Conservation (phyloP, 805 yeast genomes). For the Teunomyces stri region DNA sequence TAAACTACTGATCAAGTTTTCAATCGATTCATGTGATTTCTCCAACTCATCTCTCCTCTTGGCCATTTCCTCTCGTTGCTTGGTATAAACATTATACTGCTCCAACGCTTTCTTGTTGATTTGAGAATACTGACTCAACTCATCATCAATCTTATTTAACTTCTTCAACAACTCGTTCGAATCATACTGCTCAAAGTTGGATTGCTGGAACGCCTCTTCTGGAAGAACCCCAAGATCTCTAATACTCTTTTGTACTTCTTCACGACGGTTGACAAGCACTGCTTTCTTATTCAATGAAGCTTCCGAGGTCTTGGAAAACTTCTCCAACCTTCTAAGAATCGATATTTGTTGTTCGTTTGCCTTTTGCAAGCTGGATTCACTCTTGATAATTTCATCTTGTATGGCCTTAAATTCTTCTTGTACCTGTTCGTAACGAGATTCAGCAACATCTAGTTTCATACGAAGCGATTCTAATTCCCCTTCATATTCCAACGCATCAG, state of each 20-base stretch:
- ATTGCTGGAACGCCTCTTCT: constrained; percentile 66
- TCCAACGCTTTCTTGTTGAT: constrained; percentile 89
- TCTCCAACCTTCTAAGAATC: constrained; percentile 55
- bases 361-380: constrained; percentile 42
- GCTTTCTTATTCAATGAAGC: constrained; percentile 61
- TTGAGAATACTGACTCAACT: constrained; percentile 63
- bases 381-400: constrained; percentile 26
- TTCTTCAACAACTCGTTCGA: constrained; percentile 54
- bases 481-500: constrained; percentile 14
- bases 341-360: constrained; percentile 58
- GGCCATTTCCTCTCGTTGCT: constrained; percentile 65
- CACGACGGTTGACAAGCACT: constrained; percentile 57
- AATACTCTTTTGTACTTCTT: constrained; percentile 68
- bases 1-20: constrained; percentile 63
- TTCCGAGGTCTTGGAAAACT: constrained; percentile 62
- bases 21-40: constrained; percentile 68
- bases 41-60: constrained; percentile 68
- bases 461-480: constrained; percentile 23
- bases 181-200: constrained; percentile 37
- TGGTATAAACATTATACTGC: constrained; percentile 70
- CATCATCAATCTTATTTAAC: constrained; percentile 54
- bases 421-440: constrained; percentile 25
- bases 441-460: constrained; percentile 26
- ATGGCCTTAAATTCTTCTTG: constrained; percentile 26
- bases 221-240: constrained; percentile 87